Evolutionary conservation across 192 early-diverging fungal genomes (phyloP).

Genomic region (Phycomyces blakesleeanus): DNA sequence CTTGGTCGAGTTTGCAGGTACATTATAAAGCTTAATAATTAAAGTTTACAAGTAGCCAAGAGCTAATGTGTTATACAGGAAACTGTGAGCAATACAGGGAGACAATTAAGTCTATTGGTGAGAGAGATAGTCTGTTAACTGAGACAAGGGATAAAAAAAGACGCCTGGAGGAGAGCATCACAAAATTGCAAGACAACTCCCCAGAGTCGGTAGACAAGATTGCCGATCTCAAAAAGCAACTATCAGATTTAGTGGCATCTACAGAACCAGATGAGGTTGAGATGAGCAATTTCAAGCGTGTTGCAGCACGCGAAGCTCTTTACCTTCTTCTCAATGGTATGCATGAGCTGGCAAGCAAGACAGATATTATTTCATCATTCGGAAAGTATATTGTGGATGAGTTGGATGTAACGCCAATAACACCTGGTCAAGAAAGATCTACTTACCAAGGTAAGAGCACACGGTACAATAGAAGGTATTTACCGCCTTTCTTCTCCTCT

Average conservation of each 20-base stretch:
- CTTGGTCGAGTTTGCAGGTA: slow-evolving; percentile 28
- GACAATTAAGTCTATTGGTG: slow-evolving; percentile 27
- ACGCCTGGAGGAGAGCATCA: slow-evolving; percentile 19
- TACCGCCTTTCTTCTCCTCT: too few species aligned
- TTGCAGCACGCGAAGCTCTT: slow-evolving; percentile 24
- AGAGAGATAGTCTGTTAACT: slow-evolving; percentile 18
- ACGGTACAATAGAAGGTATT: too few species aligned
- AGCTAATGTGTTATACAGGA: slow-evolving; percentile 4
- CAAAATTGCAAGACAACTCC: slow-evolving; percentile 13
- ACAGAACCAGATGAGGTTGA: slow-evolving; percentile 26
- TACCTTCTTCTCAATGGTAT: slow-evolving; percentile 35
- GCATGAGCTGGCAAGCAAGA: slow-evolving; percentile 33
- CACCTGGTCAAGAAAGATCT: slow-evolving; percentile 15
- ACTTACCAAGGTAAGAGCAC: slow-evolving; percentile 18
- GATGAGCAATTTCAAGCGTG: slow-evolving; percentile 32
- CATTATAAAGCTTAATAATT: background rate
- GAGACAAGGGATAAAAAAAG: slow-evolving; percentile 20
- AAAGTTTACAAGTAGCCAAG: too few species aligned
- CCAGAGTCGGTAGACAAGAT: slow-evolving; percentile 23
- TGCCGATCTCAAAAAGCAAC: slow-evolving; percentile 14
- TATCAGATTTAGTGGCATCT: slow-evolving; percentile 12
- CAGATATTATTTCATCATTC: slow-evolving; percentile 32
- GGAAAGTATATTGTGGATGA: slow-evolving; percentile 36
- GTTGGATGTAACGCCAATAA: slow-evolving; percentile 25
- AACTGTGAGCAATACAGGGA: slow-evolving; percentile 29